These are phyloP conservation scores for Turnera subulata DNA, from an alignment of 345 rosid genomes.

Conservation along the genomic window DNA sequence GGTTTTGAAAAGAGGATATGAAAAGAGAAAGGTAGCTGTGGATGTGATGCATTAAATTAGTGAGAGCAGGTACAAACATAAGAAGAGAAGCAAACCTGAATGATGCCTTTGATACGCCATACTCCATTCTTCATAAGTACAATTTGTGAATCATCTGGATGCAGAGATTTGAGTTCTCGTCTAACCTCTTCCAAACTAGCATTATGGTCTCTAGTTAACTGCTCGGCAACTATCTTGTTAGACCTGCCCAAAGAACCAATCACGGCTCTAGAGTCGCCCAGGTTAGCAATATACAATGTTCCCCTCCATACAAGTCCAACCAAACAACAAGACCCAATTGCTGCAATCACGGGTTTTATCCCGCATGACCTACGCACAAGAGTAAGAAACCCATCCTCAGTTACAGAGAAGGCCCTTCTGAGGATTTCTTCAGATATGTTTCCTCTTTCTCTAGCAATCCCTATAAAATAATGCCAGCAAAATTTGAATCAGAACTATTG, in stretches of 20 bases:
- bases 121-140: constrained; percentile 82
- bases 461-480: constrained; percentile 32
- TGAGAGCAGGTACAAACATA: background rate
- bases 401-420: constrained; percentile 62
- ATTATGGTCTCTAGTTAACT: constrained; percentile 79
- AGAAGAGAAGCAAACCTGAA: constrained; percentile 58
- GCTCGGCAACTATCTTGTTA: constrained; percentile 76
- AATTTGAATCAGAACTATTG: background rate
- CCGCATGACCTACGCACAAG: constrained; percentile 65
- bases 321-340: constrained; percentile 88
- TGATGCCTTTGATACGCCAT: constrained; percentile 99
- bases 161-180: constrained; percentile 74
- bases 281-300: constrained; percentile 70
- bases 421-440: constrained; percentile 66
- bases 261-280: constrained; percentile 96
- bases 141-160: constrained; percentile 81
- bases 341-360: constrained; percentile 77
- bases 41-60: background rate
- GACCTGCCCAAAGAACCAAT: constrained; percentile 56
- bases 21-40: background rate
- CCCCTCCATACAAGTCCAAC: constrained; percentile 88
- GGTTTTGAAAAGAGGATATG: background rate
- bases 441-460: constrained; percentile 54
- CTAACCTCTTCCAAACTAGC: constrained; percentile 88
- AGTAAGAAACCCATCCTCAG: constrained; percentile 89